Conservation (phyloP, 257 asterid genomes). For the Henckelia pumila region DNA sequence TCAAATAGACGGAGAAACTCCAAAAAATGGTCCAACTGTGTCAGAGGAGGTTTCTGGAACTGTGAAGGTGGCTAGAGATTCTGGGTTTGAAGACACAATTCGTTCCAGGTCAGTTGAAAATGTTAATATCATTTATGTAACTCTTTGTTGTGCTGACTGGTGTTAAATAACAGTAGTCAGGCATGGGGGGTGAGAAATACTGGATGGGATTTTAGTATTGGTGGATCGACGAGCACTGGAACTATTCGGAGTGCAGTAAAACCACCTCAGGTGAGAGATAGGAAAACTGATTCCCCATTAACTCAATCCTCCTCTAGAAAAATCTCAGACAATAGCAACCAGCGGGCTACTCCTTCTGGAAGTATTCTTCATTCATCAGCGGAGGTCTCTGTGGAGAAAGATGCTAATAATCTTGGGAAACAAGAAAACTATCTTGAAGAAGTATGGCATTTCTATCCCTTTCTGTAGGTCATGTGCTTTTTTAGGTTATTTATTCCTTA, state of each 20-base stretch:
- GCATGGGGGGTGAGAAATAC: slow-evolving; percentile 56
- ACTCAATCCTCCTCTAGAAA: slow-evolving; percentile 55
- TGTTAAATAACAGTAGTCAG: slow-evolving; percentile 52
- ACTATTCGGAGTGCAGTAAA: slow-evolving; percentile 75
- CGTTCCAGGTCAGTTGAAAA: slow-evolving; percentile 55
- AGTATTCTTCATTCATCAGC: slow-evolving; percentile 40
- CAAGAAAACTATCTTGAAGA: slow-evolving; percentile 55
- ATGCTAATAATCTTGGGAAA: slow-evolving; percentile 39
- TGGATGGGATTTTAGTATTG: slow-evolving; percentile 98
- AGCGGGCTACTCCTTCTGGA: slow-evolving; percentile 70
- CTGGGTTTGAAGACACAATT: slow-evolving; percentile 39
- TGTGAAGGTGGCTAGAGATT: slow-evolving; percentile 39
- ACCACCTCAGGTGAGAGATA: slow-evolving; percentile 90
- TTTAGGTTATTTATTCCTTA: slow-evolving; percentile 9
- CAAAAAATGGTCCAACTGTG: slow-evolving; percentile 36
- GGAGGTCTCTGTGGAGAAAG: slow-evolving; percentile 46
- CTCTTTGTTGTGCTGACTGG: slow-evolving; percentile 29
- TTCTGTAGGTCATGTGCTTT: slow-evolving; percentile 8
- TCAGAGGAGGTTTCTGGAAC: slow-evolving; percentile 52
- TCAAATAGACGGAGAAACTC: slow-evolving; percentile 46
- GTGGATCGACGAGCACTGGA: slow-evolving; percentile 73
- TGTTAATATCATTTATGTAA: slow-evolving; percentile 22
- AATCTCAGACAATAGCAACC: slow-evolving; percentile 51
- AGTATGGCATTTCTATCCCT: slow-evolving; percentile 49
- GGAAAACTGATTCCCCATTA: slow-evolving; percentile 63